Conservation (phyloP, 2,329 filamentous ascomycete genomes). For the Ascochyta clinopodiicola region DNA sequence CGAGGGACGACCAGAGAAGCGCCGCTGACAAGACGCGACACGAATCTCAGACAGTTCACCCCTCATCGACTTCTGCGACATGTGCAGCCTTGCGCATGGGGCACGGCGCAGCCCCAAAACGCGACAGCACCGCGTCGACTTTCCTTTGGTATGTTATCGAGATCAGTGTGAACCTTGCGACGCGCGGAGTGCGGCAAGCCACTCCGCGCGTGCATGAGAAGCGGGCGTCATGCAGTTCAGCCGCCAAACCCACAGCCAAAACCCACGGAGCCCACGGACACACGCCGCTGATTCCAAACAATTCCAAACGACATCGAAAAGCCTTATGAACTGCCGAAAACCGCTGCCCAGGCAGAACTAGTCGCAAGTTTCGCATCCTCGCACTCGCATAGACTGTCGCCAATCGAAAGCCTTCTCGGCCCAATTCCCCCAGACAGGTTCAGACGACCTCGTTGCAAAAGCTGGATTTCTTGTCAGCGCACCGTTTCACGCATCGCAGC, state of each 20-base stretch:
- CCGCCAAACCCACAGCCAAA: conserved; percentile 14
- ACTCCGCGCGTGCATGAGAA: conserved; percentile 31
- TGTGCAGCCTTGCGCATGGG: conserved; percentile 21
- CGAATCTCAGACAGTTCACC: conserved; percentile 35
- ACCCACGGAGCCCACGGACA: conserved; percentile 18
- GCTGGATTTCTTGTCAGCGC: background rate
- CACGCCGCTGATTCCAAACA: conserved; percentile 6
- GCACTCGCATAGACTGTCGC: background rate
- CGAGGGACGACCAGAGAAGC: conserved; percentile 1
- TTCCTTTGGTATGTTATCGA: conserved; percentile 20
- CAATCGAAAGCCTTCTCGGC: background rate
- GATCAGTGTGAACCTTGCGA: conserved; percentile 21
- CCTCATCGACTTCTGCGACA: conserved; percentile 41
- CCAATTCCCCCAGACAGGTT: background rate
- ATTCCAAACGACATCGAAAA: conserved; percentile 2
- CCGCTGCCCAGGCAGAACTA: background rate
- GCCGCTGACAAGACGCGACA: conserved; percentile 25
- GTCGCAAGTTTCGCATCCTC: background rate
- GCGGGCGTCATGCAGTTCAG: conserved; percentile 20
- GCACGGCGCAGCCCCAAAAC: conserved; percentile 3
- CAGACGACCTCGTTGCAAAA: background rate
- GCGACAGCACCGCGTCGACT: conserved; percentile 26
- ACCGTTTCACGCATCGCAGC: conserved; percentile 7
- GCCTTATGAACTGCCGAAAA: conserved; percentile 9
- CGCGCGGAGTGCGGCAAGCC: conserved; percentile 18